Evolutionary conservation across 2,329 filamentous ascomycete genomes (phyloP).

Genomic region (Acrocalymma vagum): DNA sequence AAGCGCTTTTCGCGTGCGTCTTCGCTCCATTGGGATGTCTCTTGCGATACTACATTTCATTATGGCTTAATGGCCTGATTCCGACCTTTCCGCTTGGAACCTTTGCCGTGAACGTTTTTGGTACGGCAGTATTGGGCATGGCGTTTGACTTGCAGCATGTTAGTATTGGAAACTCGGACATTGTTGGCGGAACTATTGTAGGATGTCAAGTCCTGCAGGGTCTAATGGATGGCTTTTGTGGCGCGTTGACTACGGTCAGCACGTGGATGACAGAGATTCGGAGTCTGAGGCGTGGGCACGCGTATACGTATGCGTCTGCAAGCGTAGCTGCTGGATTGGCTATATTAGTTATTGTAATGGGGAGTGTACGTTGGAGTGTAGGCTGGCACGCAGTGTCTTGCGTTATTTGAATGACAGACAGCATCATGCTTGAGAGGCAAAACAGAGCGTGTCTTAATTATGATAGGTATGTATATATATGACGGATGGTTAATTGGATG

Average conservation of each 20-base stretch:
- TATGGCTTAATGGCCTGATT: constrained; percentile 73
- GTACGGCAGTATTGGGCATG: constrained; percentile 78
- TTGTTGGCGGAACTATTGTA: constrained; percentile 49
- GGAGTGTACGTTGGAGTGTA: constrained; percentile 74
- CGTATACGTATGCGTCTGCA: constrained; percentile 72
- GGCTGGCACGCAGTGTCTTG: constrained; percentile 51
- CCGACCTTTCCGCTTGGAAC: constrained; percentile 84
- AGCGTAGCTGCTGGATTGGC: constrained; percentile 69
- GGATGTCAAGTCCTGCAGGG: constrained; percentile 58
- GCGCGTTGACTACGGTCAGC: constrained; percentile 56
- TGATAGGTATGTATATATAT: no score
- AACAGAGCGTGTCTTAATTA: no score
- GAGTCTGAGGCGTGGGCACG: constrained; percentile 55
- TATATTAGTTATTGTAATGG: constrained; percentile 75
- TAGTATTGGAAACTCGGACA: constrained; percentile 52
- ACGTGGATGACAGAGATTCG: constrained; percentile 59
- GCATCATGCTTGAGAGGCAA: no score
- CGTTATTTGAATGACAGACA: constrained; percentile 24
- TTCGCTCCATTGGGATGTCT: constrained; percentile 86
- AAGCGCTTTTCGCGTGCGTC: constrained; percentile 77
- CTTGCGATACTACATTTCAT: constrained; percentile 74
- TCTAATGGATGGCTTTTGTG: constrained; percentile 59
- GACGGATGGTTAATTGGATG: no score
- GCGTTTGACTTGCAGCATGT: constrained; percentile 81
- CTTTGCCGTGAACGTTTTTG: constrained; percentile 81